Base-by-base conservation (phyloP, 768 basidiomycete species). In the Daedaleopsis nitida region DNA sequence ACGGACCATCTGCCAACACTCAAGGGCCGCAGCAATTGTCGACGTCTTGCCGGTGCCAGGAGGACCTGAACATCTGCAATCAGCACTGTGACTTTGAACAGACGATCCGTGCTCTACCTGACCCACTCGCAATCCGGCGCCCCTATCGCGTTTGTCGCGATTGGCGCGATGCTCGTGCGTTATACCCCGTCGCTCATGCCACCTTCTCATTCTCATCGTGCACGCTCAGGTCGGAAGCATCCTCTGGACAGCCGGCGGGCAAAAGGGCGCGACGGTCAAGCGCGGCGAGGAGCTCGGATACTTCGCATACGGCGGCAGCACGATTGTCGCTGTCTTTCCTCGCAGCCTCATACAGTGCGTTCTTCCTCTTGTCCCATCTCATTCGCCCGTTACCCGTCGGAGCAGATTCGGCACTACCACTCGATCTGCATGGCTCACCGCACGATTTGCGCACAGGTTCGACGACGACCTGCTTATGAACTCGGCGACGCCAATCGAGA, bases 221-320 rank as follows among this genome's bases (percentile, higher is more conserved):
- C 17, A 5, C 2, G 21, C 13, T 32, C 27, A 70, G 69, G 70
- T 93, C 0, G 92, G 89, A 1, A 84, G 84, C 55, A 88, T 94
- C 67, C 75, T 58, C 1, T 91, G 87, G 86, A 89, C 89, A 0
- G 76, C 69, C 17, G 81, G 80, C 59, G 74, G 80, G 34, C 58
- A 82, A 71, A 77, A 81, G 60, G 78, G 80, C 10, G 74, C 80
- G 48, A 74, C 71, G 45, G 73, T 92, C 14, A 79, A 83, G 50
- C 83, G 84, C 59, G 91, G 89, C 47, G 85, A 88, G 35, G 85
- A 87, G 72, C 77, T 88, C 0, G 86, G 86, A 62, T 81, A 82
- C 66, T 87, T 87, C 65, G 82, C 86, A 27, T 92, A 92, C 69
- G 91, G 91, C 1, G 91, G 91, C n/a, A 89, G 87, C 66, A 92